Evolutionary conservation across 352 stramenopile species (phyloP).

Genomic region (Phytophthora constricta): DNA sequence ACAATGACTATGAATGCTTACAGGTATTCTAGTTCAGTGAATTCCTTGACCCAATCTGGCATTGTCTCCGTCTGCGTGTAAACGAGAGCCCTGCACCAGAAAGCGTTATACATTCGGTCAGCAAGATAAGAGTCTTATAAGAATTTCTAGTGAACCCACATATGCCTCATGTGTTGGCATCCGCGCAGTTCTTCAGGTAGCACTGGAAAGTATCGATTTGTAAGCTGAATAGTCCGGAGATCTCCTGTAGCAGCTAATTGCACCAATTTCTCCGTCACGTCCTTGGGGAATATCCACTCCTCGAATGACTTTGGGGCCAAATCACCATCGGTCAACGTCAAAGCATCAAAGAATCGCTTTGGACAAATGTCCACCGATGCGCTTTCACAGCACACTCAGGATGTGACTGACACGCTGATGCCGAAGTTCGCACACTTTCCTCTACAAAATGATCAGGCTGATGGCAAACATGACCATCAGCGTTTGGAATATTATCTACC

Average conservation of each 20-base stretch:
- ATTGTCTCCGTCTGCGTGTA: conserved; percentile 42
- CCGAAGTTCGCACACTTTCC: conserved; percentile 14
- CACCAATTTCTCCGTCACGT: not conserved
- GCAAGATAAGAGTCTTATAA: no score
- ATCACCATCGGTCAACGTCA: not conserved
- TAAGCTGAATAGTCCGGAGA: not conserved
- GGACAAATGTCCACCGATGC: no score
- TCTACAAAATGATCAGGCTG: conserved; percentile 12
- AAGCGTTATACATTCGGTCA: not conserved
- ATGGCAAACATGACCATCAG: not conserved
- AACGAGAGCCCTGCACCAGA: conserved; percentile 36
- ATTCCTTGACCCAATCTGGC: conserved; percentile 38
- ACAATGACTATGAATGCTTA: conserved; percentile 13
- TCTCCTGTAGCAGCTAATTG: not conserved
- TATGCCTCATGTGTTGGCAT: not conserved
- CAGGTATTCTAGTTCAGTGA: conserved; percentile 42
- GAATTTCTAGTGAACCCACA: not conserved
- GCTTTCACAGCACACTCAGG: conserved; percentile 34
- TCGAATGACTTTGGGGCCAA: not conserved
- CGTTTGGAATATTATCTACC: not conserved
- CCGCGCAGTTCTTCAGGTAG: not conserved
- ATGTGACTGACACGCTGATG: not conserved
- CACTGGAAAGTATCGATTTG: not conserved
- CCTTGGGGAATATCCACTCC: not conserved
- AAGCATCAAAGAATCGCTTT: not conserved